These are phyloP conservation scores for Sclerotinia minor DNA, from an alignment of 2,329 filamentous ascomycete species.

Conservation along the genomic window DNA sequence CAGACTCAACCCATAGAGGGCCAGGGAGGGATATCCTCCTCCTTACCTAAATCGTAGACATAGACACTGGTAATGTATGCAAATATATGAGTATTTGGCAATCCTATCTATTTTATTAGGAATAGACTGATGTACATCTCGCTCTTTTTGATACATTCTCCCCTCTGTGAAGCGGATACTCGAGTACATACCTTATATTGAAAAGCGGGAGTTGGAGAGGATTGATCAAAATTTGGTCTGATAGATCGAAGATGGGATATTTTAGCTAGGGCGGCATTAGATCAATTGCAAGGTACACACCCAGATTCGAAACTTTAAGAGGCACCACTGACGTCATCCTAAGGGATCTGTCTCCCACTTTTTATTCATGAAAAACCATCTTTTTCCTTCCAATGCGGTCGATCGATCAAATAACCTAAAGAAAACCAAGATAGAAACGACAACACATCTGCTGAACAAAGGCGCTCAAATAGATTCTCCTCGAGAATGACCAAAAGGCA, in stretches of 20 bases:
- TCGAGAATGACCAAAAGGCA: not conserved
- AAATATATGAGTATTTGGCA: no score
- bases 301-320: not conserved
- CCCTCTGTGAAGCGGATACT: no score
- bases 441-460: not conserved
- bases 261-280: conserved; percentile 10
- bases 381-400: not conserved
- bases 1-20: not conserved
- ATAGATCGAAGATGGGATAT: not conserved
- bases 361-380: not conserved
- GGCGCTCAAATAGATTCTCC: not conserved
- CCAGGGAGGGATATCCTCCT: not conserved
- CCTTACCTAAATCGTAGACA: not conserved
- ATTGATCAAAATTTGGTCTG: not conserved
- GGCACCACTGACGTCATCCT: conserved; percentile 5
- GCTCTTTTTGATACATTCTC: no score
- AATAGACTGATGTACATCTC: no score
- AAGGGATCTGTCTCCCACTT: conserved; percentile 11
- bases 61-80: no score
- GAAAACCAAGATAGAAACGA: not conserved
- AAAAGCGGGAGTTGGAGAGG: not conserved
- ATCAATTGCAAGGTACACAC: conserved; percentile 2
- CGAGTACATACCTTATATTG: not conserved
- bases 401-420: not conserved
- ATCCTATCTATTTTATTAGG: no score